Base-by-base conservation (phyloP, 352 stramenopile genomes). In the Globisporangium radiosum region DNA sequence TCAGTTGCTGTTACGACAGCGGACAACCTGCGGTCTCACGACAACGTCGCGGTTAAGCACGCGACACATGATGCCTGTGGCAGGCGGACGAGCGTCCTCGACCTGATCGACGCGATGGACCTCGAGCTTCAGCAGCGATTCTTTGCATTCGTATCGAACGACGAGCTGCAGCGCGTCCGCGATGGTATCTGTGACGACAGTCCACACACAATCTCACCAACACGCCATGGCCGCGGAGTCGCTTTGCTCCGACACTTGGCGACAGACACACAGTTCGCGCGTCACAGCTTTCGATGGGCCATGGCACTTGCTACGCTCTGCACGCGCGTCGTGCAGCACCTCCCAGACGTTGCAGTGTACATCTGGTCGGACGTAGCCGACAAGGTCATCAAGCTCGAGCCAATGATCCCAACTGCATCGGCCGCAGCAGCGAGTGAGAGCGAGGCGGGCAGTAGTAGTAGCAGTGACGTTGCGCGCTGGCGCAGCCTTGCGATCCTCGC, bases 311-410 rank as follows among this genome's bases (percentile, higher is more conserved):
- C 75, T 4, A 60, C 72, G 14, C 59, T 90, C 0, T 88, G 83
- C 48, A 56, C 59, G 7, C 67, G 63, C 3, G 53, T 93, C 1
- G 61, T 55, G n/a, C 61, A 62, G 3, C 67, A 63, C 58, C 67
- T 72, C 38, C 75, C 83, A 7, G 72, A 87, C n/a, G 71, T 90
- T 25, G 70, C 70, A 1, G 66, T 69, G 9, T 88, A 81, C 63
- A 84, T 91, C 56, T 93, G 81, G 81, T 57, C 62, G 1, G 75
- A 88, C 37, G 69, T 87, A 39, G 74, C 65, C 48, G 77, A 88
- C 57, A 88, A 84, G 8, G 68, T 88, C 8, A 55, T 70, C 25
- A 82, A 87, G 19, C 60, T 87, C 5, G 83, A 91, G 51, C 83
- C 82, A 2, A 69, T 75, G 7, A 72, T 92, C 7, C 63, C 77